Evolutionary conservation across 805 yeast species (phyloP).

Genomic region (Pichia manshurica): DNA sequence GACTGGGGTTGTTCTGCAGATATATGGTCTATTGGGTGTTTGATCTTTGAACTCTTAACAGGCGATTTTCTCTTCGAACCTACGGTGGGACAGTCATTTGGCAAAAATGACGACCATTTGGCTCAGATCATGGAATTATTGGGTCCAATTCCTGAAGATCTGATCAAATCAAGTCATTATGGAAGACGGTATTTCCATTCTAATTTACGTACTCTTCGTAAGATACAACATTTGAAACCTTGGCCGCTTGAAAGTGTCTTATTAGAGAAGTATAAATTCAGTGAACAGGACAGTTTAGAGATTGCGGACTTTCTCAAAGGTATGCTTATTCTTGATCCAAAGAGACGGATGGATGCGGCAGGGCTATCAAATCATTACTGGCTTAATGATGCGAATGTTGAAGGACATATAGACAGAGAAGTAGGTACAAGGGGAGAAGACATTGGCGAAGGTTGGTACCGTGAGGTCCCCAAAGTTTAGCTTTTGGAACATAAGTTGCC

Average conservation of each 20-base stretch:
- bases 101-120: slow-evolving; percentile 91
- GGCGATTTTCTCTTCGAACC: slow-evolving; percentile 97
- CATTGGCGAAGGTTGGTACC: slow-evolving; percentile 80
- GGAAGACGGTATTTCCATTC: slow-evolving; percentile 35
- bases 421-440: slow-evolving; percentile 80
- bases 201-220: slow-evolving; percentile 46
- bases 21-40: slow-evolving; percentile 93
- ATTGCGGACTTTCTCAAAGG: slow-evolving; percentile 76
- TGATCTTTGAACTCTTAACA: slow-evolving; percentile 83
- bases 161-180: slow-evolving; percentile 58
- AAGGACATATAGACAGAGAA: slow-evolving; percentile 72
- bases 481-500: not conserved
- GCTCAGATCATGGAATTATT: slow-evolving; percentile 82
- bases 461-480: slow-evolving; percentile 39
- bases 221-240: slow-evolving; percentile 75
- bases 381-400: slow-evolving; percentile 71
- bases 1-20: slow-evolving; percentile 95
- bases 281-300: slow-evolving; percentile 60
- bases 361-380: slow-evolving; percentile 88
- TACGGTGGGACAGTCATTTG: slow-evolving; percentile 63
- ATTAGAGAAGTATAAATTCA: slow-evolving; percentile 76
- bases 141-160: slow-evolving; percentile 44
- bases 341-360: slow-evolving; percentile 87
- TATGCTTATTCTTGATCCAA: slow-evolving; percentile 78
- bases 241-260: slow-evolving; percentile 86